These are phyloP conservation scores for Zasmidium angulare DNA, from an alignment of 2,329 filamentous ascomycete species.

Conservation along the genomic window DNA sequence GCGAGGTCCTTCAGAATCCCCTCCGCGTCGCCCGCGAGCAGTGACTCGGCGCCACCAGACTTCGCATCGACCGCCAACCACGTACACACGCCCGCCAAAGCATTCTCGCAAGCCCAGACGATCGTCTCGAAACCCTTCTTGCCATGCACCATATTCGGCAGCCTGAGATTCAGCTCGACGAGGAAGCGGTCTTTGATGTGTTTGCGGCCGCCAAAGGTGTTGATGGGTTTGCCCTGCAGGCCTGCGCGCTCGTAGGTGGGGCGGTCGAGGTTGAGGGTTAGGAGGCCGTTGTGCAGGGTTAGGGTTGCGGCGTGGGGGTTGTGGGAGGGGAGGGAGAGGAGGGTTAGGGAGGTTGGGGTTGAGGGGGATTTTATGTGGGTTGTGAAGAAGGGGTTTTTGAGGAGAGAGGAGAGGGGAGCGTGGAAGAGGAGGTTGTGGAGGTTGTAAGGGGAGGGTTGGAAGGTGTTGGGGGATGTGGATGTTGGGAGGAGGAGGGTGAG, in stretches of 20 bases:
- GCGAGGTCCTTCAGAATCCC: constrained; percentile 30
- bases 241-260: constrained; percentile 81
- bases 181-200: constrained; percentile 71
- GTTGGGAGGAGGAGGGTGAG: constrained; percentile 70
- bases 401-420: constrained; percentile 69
- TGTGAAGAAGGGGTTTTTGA: constrained; percentile 77
- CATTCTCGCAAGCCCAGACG: constrained; percentile 74
- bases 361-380: constrained; percentile 67
- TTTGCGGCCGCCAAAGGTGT: constrained; percentile 55
- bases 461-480: neutral
- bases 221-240: constrained; percentile 68
- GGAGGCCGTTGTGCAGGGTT: constrained; percentile 53
- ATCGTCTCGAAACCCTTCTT: constrained; percentile 81
- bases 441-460: constrained; percentile 15
- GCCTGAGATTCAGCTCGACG: constrained; percentile 73
- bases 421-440: constrained; percentile 65
- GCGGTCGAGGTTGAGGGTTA: constrained; percentile 70
- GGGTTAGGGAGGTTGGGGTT: constrained; percentile 58
- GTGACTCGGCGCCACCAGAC: neutral
- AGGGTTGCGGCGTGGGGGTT: constrained; percentile 68
- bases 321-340: constrained; percentile 63
- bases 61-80: constrained; percentile 74
- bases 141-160: constrained; percentile 74
- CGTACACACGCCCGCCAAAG: constrained; percentile 63
- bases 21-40: neutral